Percentiles rank a stretch among this genome's conserved stretches.
Conservation (phyloP, 345 rosid species). For the Populus nigra region DNA sequence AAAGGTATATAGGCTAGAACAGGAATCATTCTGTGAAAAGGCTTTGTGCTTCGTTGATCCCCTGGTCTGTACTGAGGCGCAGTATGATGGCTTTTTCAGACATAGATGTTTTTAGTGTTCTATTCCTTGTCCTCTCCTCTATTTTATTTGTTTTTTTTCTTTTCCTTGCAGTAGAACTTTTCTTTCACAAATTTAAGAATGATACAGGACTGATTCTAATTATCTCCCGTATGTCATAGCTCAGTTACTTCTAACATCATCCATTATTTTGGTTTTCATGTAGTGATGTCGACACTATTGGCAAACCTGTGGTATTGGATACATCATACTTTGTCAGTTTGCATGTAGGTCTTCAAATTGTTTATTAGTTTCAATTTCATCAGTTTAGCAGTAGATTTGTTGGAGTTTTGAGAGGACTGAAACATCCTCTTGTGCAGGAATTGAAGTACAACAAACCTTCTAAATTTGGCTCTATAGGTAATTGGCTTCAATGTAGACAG, state of each 20-base stretch:
- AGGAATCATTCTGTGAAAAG: neutral
- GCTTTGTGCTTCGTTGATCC: neutral
- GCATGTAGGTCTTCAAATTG: conserved; percentile 46
- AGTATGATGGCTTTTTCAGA: neutral
- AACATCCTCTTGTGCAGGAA: conserved; percentile 38
- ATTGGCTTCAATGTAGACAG: conserved; percentile 90
- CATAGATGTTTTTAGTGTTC: neutral
- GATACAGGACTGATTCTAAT: neutral
- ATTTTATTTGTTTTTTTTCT: neutral
- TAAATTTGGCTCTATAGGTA: conserved; percentile 47
- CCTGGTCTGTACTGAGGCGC: neutral
- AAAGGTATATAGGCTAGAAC: neutral
- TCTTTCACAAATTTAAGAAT: neutral
- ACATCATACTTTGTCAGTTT: conserved; percentile 25
- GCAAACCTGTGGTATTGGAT: conserved; percentile 24
- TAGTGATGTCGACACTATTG: conserved; percentile 55
- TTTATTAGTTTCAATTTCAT: conserved; percentile 12
- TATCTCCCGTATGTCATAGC: neutral
- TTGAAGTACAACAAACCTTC: conserved; percentile 28
- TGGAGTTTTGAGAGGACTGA: conserved; percentile 10
- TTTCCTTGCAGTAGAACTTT: neutral
- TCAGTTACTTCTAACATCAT: neutral
- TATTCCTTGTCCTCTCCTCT: neutral
- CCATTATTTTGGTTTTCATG: conserved; percentile 24
- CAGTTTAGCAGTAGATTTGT: neutral